phyloP scores from a whole-genome alignment of 75 land plant species.

The Picea glauca region DNA sequence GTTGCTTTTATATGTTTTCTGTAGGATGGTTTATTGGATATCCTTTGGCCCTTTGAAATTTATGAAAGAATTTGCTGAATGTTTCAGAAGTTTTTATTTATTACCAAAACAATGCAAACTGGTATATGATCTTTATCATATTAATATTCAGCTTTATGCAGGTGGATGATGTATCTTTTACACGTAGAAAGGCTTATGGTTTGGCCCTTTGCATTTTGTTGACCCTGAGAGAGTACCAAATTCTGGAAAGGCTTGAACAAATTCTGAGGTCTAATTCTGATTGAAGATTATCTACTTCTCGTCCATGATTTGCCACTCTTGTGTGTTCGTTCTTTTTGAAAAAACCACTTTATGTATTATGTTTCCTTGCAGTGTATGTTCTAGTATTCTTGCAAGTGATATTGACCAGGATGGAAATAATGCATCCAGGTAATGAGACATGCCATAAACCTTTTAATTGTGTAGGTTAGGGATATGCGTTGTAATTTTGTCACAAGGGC shows the following conservation, averaged over 20 bases:
- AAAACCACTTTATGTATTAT: too few relatives aligned
- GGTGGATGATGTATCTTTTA: neutral
- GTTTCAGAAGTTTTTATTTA: too few relatives aligned
- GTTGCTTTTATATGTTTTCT: too few relatives aligned
- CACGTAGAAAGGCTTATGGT: neutral
- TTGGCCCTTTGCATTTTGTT: neutral
- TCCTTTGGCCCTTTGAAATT: too few relatives aligned
- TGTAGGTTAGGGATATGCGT: too few relatives aligned
- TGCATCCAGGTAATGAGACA: neutral
- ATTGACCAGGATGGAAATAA: neutral
- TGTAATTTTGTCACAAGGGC: too few relatives aligned
- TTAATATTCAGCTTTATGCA: neutral
- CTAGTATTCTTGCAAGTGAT: constrained; percentile 1
- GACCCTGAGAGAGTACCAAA: neutral
- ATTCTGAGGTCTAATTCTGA: neutral
- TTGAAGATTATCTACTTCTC: too few relatives aligned
- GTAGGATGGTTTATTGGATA: too few relatives aligned
- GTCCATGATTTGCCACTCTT: too few relatives aligned
- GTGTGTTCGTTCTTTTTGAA: too few relatives aligned
- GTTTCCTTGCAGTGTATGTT: neutral
- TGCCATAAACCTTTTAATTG: too few relatives aligned
- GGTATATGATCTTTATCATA: neutral
- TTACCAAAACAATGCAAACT: neutral
- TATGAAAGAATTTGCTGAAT: too few relatives aligned
- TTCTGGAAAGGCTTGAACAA: neutral